Conservation (phyloP, 768 basidiomycete genomes). For the Lyophyllum decastes region DNA sequence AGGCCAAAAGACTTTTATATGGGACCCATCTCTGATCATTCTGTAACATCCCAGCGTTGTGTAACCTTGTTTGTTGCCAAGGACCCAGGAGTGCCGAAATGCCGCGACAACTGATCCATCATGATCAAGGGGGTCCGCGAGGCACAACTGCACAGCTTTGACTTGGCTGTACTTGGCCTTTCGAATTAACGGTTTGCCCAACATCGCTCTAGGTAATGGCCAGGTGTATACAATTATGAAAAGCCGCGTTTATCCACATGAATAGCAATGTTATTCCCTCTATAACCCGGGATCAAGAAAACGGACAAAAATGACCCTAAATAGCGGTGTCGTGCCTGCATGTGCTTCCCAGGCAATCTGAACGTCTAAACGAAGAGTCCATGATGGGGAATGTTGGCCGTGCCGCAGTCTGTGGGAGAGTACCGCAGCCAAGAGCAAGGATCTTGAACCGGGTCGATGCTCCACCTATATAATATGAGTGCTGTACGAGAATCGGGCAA, state of each 20-base stretch:
- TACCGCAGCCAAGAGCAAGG: conserved; percentile 8
- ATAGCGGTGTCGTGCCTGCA: background rate
- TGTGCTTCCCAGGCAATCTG: background rate
- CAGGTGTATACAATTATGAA: conserved; percentile 1
- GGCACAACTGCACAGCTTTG: conserved; percentile 3
- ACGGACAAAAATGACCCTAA: background rate
- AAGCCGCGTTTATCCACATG: conserved; percentile 4
- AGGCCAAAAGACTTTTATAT: background rate
- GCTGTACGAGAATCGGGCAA: background rate
- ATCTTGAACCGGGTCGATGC: conserved; percentile 4
- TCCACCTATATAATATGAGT: conserved; percentile 6
- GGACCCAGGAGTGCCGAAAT: conserved; percentile 1
- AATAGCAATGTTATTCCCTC: conserved; percentile 12
- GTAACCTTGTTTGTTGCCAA: conserved; percentile 8
- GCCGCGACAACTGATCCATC: background rate
- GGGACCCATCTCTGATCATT: conserved; percentile 11
- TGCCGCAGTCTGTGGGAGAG: background rate
- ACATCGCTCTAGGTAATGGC: background rate
- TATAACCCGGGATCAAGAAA: background rate
- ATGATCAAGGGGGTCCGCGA: background rate
- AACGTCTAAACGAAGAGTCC: conserved; percentile 6
- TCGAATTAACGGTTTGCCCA: too few relatives aligned
- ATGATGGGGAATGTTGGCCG: conserved; percentile 1
- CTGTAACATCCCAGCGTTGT: background rate
- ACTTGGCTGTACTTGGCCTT: background rate